Base-by-base conservation (phyloP, 1,139 yeast genomes). In the Pichiaceae sp. region DNA sequence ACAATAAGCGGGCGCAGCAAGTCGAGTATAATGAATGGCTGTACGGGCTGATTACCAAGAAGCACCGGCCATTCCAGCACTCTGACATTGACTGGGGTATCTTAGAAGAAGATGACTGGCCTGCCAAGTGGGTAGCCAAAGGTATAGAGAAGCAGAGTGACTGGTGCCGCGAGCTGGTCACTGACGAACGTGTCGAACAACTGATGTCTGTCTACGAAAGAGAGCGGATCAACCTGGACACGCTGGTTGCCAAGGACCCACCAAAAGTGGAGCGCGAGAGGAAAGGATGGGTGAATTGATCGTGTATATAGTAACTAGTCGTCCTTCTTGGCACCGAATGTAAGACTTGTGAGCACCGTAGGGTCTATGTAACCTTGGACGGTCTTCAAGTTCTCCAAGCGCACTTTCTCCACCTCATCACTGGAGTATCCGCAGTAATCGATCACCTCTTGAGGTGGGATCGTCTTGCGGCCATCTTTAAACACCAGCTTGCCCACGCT, bases 101-200 rank as follows among this genome's bases (percentile, higher is more conserved):
- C 28, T 76, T 66, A 31, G 98, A 93, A 56, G 97, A 91, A 55
- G 55, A 61, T 15, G 94, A 86, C 48, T 93, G 99, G 99, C 96
- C 97, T 17, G 64, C 65, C 43, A 70, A 72, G 43, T 93, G 96
- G 95, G 82, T 84, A 31, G 70, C 75, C 44, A 70, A 67, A 44
- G 95, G 95, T 15, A 55, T 62, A 35, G 81, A 75, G 39, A 79
- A 75, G 50, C 64, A 72, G 31, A 81, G 94, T 42, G 97, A 89
- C 56, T 91, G 98, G 98, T 78, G 82, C 38, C 78, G 78, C 54
- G 91, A 82, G 17, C 63, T 87, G 39, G 66, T 59, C 14, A 75
- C 74, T 19, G 97, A 91, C 54, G 75, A 73, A 14, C 64, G 95
- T 43, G 73, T 91, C 19, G 60, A 72, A 12, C 56, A 60, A 17